phyloP scores from a whole-genome alignment of 1,284 basidiomycete species.

The Boletus mariae region DNA sequence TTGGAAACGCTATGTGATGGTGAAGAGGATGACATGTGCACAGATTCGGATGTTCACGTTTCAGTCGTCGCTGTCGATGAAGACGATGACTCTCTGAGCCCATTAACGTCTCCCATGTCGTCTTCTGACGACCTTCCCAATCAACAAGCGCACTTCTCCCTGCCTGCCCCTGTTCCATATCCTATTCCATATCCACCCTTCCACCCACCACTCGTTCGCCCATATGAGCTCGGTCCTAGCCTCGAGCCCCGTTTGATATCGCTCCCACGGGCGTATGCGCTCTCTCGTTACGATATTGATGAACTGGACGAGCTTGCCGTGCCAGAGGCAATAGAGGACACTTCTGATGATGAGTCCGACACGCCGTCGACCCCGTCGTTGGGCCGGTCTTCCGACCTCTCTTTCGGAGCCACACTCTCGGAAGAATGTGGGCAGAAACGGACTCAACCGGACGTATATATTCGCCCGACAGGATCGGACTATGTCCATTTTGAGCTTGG shows the following conservation, averaged over 20 bases:
- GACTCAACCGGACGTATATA: slow-evolving; percentile 54
- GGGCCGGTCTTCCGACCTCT: slow-evolving; percentile 45
- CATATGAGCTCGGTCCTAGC: slow-evolving; percentile 41
- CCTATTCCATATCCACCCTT: slow-evolving; percentile 65
- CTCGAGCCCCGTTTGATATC: slow-evolving; percentile 42
- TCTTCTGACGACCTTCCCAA: slow-evolving; percentile 67
- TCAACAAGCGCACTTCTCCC: slow-evolving; percentile 46
- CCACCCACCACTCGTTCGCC: slow-evolving; percentile 50
- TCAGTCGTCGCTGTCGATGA: slow-evolving; percentile 46
- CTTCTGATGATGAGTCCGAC: slow-evolving; percentile 79
- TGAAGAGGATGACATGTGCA: slow-evolving; percentile 54
- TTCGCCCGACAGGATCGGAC: slow-evolving; percentile 53
- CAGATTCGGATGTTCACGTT: slow-evolving; percentile 41
- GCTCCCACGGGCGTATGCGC: slow-evolving; percentile 42
- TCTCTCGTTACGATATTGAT: slow-evolving; percentile 58
- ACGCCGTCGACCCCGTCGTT: slow-evolving; percentile 59
- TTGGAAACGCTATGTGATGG: slow-evolving; percentile 65
- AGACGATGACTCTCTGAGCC: slow-evolving; percentile 56
- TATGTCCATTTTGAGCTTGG: slow-evolving; percentile 65
- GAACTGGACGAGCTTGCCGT: slow-evolving; percentile 64
- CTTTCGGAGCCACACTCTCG: slow-evolving; percentile 46
- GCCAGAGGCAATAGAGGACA: slow-evolving; percentile 77
- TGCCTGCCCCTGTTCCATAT: slow-evolving; percentile 50
- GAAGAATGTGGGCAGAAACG: slow-evolving; percentile 46
- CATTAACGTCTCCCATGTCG: slow-evolving; percentile 61